Evolutionary conservation across 208 protist species (phyloP).

Genomic region (Sergeia podlipaevii): DNA sequence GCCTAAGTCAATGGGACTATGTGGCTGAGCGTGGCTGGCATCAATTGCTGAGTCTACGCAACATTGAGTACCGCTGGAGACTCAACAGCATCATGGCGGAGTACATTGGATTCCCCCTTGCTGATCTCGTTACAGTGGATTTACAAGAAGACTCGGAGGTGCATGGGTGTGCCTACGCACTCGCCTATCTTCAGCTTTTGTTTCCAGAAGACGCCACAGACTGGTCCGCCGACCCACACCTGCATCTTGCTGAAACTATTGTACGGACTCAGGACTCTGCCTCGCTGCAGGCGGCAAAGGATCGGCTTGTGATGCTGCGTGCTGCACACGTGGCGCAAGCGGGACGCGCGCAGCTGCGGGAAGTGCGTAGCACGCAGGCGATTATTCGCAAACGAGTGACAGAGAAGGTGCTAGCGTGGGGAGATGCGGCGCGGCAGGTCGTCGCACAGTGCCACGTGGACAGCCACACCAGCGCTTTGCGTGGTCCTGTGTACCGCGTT

Average conservation of each 20-base stretch:
- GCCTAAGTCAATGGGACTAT: slow-evolving; percentile 60
- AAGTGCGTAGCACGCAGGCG: slow-evolving; percentile 54
- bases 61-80: slow-evolving; percentile 72
- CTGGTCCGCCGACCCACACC: slow-evolving; percentile 60
- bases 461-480: slow-evolving; percentile 21
- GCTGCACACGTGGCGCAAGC: slow-evolving; percentile 24
- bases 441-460: slow-evolving; percentile 8
- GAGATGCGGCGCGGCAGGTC: slow-evolving; percentile 32
- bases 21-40: slow-evolving; percentile 84
- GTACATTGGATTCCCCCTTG: slow-evolving; percentile 63
- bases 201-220: slow-evolving; percentile 64
- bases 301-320: slow-evolving; percentile 51
- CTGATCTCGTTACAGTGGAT: slow-evolving; percentile 36
- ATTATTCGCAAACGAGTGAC: slow-evolving; percentile 55
- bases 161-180: slow-evolving; percentile 77
- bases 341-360: slow-evolving; percentile 35
- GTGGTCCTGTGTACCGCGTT: slow-evolving; percentile 36
- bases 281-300: slow-evolving; percentile 43
- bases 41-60: slow-evolving; percentile 80
- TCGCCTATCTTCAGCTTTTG: slow-evolving; percentile 75
- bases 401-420: slow-evolving; percentile 49
- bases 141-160: slow-evolving; percentile 59
- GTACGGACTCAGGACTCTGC: slow-evolving; percentile 37
- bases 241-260: slow-evolving; percentile 45
- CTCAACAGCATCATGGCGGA: slow-evolving; percentile 69